A percentile compares a stretch with the other conserved stretches of the same genome.
Evolutionary conservation across 192 early-diverging fungal genomes (phyloP).

Genomic region (Backusella sp.): DNA sequence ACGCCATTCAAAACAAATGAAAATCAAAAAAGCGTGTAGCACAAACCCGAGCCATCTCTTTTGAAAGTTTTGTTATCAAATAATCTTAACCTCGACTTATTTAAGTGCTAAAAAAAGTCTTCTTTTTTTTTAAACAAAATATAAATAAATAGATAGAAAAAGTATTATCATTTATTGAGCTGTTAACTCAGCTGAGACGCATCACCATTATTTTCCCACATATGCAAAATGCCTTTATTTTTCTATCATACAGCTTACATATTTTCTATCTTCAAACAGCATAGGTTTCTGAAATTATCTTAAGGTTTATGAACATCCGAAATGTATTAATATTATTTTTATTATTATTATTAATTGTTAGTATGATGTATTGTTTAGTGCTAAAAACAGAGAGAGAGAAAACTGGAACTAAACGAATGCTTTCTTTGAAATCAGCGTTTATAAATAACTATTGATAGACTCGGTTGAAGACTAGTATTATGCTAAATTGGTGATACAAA

Average conservation of each 20-base stretch:
- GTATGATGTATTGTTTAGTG: not conserved
- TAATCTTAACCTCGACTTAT: not conserved
- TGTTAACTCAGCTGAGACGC: not conserved
- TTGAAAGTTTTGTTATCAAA: not conserved
- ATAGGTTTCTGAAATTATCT: not conserved
- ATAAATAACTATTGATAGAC: not conserved
- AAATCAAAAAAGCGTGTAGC: not conserved
- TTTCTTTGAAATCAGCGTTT: not conserved
- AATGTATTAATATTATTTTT: not conserved
- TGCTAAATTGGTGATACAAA: not conserved
- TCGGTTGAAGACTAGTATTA: not conserved
- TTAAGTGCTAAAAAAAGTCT: not conserved
- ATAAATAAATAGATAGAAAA: constrained; percentile 1
- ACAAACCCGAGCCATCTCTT: not conserved
- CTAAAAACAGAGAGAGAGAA: not conserved
- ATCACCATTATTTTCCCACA: not conserved
- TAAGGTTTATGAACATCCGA: not conserved
- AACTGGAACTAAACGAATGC: not conserved
- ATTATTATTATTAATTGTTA: not conserved
- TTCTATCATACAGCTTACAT: not conserved
- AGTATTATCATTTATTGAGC: not conserved
- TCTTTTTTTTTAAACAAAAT: not conserved
- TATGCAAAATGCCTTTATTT: not conserved
- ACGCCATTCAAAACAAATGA: constrained; percentile 9
- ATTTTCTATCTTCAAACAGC: not conserved